Conservation (phyloP, 2,329 filamentous ascomycete genomes). For the Thelonectria discophora region DNA sequence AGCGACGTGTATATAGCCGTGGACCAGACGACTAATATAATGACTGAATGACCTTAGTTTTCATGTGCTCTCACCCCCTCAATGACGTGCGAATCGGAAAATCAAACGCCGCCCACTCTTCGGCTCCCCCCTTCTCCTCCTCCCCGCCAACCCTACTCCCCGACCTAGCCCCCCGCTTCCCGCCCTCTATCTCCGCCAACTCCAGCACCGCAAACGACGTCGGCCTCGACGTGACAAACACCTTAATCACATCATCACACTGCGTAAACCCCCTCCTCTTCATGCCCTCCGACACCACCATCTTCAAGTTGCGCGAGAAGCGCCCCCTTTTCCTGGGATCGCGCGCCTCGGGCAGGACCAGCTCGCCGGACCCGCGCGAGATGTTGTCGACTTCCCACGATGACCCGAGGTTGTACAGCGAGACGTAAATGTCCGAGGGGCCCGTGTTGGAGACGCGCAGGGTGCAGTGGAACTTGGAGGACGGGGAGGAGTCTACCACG, state of each 20-base stretch:
- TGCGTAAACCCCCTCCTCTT: not conserved
- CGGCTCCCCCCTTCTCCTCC: not conserved
- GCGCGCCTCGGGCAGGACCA: not conserved
- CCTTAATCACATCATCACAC: constrained; percentile 25
- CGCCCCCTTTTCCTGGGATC: not conserved
- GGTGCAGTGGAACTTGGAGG: not conserved
- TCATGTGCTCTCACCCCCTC: not conserved
- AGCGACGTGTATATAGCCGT: too few species aligned
- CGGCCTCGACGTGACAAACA: constrained; percentile 26
- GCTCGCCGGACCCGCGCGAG: not conserved
- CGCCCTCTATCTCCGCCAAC: constrained; percentile 14
- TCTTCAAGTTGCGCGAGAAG: constrained; percentile 18
- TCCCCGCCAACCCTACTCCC: not conserved
- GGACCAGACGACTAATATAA: not conserved
- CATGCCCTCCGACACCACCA: constrained; percentile 2
- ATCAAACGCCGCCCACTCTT: constrained; percentile 6
- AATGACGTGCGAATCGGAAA: constrained; percentile 1
- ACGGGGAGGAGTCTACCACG: not conserved
- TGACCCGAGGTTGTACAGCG: constrained; percentile 13
- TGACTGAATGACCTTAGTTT: not conserved
- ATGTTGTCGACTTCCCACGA: constrained; percentile 14
- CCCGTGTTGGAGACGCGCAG: constrained; percentile 12
- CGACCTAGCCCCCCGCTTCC: not conserved
- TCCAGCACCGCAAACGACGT: constrained; percentile 26
- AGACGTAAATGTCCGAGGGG: not conserved